Conservation (phyloP, 768 basidiomycete genomes). For the Brasilioporus rufonigricans region DNA sequence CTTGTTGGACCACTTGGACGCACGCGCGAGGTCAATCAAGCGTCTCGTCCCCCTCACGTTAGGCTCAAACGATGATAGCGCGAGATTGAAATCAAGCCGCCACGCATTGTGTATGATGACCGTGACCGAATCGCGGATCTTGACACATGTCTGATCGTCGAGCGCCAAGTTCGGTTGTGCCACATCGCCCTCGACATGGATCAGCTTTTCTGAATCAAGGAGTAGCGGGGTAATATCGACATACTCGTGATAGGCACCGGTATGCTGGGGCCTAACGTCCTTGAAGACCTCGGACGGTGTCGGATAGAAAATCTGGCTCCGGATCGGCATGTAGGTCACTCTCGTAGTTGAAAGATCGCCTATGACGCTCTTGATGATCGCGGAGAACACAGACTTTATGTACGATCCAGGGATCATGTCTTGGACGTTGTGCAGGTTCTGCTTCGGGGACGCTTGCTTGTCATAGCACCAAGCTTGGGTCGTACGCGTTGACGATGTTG, state of each 20-base stretch:
- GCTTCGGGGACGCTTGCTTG: neutral
- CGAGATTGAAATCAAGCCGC: no score
- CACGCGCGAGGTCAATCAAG: no score
- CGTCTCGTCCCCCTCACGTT: no score
- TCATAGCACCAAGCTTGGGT: constrained; percentile 12
- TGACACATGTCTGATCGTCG: no score
- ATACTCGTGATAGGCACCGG: neutral
- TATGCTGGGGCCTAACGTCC: neutral
- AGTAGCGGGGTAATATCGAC: neutral
- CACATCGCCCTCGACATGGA: no score
- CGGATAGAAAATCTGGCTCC: neutral
- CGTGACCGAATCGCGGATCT: no score
- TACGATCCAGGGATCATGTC: neutral
- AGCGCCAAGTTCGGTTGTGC: no score
- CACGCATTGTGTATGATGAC: no score
- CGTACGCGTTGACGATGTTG: constrained; percentile 11
- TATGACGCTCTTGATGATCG: neutral
- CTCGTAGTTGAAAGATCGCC: neutral
- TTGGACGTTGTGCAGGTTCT: neutral
- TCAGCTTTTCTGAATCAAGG: no score
- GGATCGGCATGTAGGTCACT: constrained; percentile 3
- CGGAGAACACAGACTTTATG: neutral
- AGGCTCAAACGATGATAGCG: no score
- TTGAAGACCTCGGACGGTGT: neutral
- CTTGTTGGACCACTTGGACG: no score